phyloP scores from a whole-genome alignment of 2,329 filamentous ascomycete species.

The Ophidiomyces ophidiicola region DNA sequence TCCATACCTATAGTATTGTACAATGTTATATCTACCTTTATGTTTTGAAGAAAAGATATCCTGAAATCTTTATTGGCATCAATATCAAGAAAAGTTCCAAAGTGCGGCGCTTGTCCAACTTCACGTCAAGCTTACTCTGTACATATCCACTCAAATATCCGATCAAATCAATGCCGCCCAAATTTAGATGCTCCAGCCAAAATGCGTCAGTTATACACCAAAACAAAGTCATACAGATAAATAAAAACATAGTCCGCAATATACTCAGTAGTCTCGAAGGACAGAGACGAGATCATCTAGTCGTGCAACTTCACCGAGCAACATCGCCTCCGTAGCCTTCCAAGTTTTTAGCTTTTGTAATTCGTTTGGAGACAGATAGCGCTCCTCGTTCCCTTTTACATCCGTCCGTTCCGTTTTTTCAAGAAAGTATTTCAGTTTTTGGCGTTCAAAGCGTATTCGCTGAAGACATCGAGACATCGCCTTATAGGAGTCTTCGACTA shows the following conservation, averaged over 20 bases:
- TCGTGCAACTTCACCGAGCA: slow-evolving; percentile 65
- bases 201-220: slow-evolving; percentile 3
- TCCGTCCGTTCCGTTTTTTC: slow-evolving; percentile 75
- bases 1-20: background rate
- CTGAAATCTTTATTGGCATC: background rate
- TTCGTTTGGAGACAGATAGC: slow-evolving; percentile 63
- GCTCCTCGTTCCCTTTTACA: slow-evolving; percentile 70
- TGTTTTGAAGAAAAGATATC: background rate
- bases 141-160: background rate
- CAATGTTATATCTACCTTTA: background rate
- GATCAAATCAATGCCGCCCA: background rate
- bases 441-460: slow-evolving; percentile 63
- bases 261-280: slow-evolving; percentile 59
- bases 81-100: background rate
- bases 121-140: no score
- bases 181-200: slow-evolving; percentile 5
- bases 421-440: slow-evolving; percentile 58
- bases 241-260: background rate
- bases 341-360: slow-evolving; percentile 55
- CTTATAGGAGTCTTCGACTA: slow-evolving; percentile 77
- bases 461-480: slow-evolving; percentile 76
- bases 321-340: slow-evolving; percentile 51
- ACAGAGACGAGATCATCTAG: slow-evolving; percentile 77
- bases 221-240: background rate
- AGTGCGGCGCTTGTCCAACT: no score